phyloP scores from a whole-genome alignment of 2,329 filamentous ascomycete genomes.

The Coleophoma eucalyptorum region DNA sequence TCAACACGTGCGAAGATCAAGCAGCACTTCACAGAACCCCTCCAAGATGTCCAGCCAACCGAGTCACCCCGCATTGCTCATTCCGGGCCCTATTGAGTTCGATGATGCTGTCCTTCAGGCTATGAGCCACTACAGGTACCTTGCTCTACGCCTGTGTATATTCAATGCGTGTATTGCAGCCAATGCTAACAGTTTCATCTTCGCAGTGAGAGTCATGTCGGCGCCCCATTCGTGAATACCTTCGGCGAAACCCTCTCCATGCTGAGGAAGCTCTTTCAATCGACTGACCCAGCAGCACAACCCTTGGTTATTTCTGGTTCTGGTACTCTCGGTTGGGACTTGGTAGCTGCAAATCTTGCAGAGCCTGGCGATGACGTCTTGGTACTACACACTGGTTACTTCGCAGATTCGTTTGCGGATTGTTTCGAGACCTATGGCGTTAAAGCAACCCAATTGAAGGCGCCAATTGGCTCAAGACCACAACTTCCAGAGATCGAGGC shows the following conservation, averaged over 20 bases:
- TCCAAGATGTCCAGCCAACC: slow-evolving; percentile 56
- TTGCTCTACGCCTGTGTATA: slow-evolving; percentile 6
- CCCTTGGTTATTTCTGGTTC: slow-evolving; percentile 93
- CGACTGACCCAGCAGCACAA: slow-evolving; percentile 75
- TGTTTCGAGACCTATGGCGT: slow-evolving; percentile 90
- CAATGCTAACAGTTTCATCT: slow-evolving; percentile 9
- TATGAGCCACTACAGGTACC: slow-evolving; percentile 90
- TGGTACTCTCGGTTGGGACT: slow-evolving; percentile 93
- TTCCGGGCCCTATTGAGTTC: slow-evolving; percentile 96
- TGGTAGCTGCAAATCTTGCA: slow-evolving; percentile 89
- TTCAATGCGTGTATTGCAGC: neutral
- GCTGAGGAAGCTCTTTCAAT: slow-evolving; percentile 93
- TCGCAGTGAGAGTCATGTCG: slow-evolving; percentile 86
- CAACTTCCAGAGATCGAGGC: slow-evolving; percentile 84
- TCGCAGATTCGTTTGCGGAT: slow-evolving; percentile 90
- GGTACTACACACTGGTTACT: slow-evolving; percentile 95
- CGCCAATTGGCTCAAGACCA: slow-evolving; percentile 81
- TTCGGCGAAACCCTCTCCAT: slow-evolving; percentile 88
- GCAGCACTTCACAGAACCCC: slow-evolving; percentile 9
- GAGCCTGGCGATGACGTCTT: slow-evolving; percentile 88
- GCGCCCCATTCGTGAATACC: slow-evolving; percentile 78
- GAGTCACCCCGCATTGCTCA: slow-evolving; percentile 73
- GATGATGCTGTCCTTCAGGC: slow-evolving; percentile 94
- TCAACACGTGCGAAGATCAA: slow-evolving; percentile 9
- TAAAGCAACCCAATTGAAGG: slow-evolving; percentile 84